Base-by-base conservation (phyloP, 2,329 filamentous ascomycete species). In the Verticillium tricorpus region DNA sequence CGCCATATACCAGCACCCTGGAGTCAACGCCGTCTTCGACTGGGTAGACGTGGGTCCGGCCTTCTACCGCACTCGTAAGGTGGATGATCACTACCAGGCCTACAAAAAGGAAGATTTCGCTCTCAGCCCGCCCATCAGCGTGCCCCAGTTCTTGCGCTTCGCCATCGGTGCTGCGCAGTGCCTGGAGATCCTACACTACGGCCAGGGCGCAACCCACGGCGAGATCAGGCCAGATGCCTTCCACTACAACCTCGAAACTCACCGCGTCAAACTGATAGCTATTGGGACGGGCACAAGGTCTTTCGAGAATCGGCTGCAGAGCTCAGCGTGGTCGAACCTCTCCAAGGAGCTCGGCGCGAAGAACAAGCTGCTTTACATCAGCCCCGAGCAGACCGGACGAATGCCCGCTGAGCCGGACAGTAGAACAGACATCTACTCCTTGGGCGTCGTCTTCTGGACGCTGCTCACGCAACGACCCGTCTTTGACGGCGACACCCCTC, bases 171-270 rank as follows among this genome's bases (percentile, higher is more conserved):
- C 93, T 1, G 86, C 90, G 6, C 87, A 96, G 73, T 96, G 92
- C 71, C 77, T 96, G 57, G 93, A 97, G 74, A 87, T 96, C 56
- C 78, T 98, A n/a, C 94, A 98, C 69, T 93, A 97, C 74, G 89
- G 90, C 9, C 86, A 94, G 62, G 89, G 91, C 63, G 87, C 93
- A 62, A 89, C 97, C 1, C 94, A 97, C 69, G 94, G 94, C 55
- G 94, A 98, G 75, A 89, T 98, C 58, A 85, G 94, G 32, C 91
- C 89, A 5, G 94, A 98, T 74, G 90, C 93, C 0, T 97, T 97
- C 70, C 92, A 97, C 72, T 96, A 91, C 78, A 90, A 91, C 68
- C 72, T 79, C 15, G 85, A 92, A 56, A 85, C 85, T 1, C 86
- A 87, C 61, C 79, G 82, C 61, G 92, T 97, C 65, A 92, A 90